Evolutionary conservation across 2,329 filamentous ascomycete genomes (phyloP).

Genomic region (Pseudocercospora musae): DNA sequence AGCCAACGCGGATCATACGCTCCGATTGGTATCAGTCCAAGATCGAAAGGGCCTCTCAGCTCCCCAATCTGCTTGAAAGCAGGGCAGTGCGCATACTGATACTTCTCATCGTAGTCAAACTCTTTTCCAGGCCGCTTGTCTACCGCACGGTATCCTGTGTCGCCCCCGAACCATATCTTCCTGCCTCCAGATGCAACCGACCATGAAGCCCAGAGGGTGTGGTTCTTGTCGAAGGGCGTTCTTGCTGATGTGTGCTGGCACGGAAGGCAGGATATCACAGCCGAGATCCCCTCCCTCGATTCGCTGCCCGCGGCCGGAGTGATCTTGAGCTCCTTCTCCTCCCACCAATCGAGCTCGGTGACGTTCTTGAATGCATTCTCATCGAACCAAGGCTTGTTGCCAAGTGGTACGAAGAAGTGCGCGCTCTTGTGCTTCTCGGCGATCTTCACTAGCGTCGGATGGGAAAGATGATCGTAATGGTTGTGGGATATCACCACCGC

Average conservation of each 20-base stretch:
- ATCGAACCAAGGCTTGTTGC: conserved; percentile 79
- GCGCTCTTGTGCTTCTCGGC: conserved; percentile 68
- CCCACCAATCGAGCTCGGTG: conserved; percentile 95
- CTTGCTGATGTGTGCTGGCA: conserved; percentile 79
- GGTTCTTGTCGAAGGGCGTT: conserved; percentile 64
- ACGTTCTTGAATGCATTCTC: conserved; percentile 68
- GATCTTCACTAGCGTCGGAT: conserved; percentile 69
- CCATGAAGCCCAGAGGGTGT: conserved; percentile 88
- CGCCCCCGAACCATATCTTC: conserved; percentile 80
- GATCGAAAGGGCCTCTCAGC: conserved; percentile 78
- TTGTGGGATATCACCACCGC: conserved; percentile 75
- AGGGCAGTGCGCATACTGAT: conserved; percentile 69
- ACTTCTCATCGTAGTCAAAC: conserved; percentile 70
- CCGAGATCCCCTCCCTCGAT: conserved; percentile 54
- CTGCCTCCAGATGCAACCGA: conserved; percentile 68
- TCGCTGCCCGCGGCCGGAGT: conserved; percentile 33
- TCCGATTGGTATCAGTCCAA: conserved; percentile 90
- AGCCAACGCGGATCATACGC: conserved; percentile 73
- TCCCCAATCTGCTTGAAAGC: conserved; percentile 82
- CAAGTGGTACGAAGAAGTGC: conserved; percentile 84
- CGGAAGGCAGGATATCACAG: conserved; percentile 73
- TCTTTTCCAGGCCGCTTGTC: conserved; percentile 58
- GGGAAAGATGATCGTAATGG: conserved; percentile 89
- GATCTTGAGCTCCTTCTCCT: conserved; percentile 71
- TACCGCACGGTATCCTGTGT: conserved; percentile 85